These are phyloP conservation scores for Oidiodendron maius DNA, from an alignment of 495 filamentous ascomycete species.

Conservation along the genomic window DNA sequence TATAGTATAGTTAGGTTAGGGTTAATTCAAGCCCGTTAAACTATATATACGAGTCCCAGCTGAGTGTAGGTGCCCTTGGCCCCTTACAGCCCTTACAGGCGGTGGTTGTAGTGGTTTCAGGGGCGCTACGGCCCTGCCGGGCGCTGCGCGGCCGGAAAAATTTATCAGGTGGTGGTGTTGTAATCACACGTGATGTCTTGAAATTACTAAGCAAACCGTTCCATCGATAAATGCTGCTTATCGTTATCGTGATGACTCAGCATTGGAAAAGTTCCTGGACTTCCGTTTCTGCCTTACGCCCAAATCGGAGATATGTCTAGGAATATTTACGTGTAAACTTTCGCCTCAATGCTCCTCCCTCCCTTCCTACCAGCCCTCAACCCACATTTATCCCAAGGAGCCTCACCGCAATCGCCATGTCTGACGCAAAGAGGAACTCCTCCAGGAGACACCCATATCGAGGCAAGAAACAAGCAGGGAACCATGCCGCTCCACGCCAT, in stretches of 20 bases:
- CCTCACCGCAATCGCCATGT: not conserved
- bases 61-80: not conserved
- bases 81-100: not conserved
- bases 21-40: not conserved
- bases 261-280: not conserved
- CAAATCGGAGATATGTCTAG: too few species aligned
- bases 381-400: not conserved
- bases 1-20: not conserved
- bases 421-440: conserved; percentile 5
- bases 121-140: not conserved
- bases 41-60: not conserved
- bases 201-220: not conserved
- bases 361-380: not conserved
- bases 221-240: not conserved
- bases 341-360: not conserved
- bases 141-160: not conserved
- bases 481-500: conserved; percentile 1
- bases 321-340: too few species aligned
- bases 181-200: not conserved
- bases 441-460: conserved; percentile 2
- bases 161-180: not conserved
- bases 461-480: not conserved
- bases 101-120: not conserved
- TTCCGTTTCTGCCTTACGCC: not conserved
- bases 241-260: not conserved